A percentile compares a stretch with the other conserved stretches of the same genome.
Evolutionary conservation across 2,329 filamentous ascomycete genomes (phyloP).

Genomic region (Dothistroma pini): DNA sequence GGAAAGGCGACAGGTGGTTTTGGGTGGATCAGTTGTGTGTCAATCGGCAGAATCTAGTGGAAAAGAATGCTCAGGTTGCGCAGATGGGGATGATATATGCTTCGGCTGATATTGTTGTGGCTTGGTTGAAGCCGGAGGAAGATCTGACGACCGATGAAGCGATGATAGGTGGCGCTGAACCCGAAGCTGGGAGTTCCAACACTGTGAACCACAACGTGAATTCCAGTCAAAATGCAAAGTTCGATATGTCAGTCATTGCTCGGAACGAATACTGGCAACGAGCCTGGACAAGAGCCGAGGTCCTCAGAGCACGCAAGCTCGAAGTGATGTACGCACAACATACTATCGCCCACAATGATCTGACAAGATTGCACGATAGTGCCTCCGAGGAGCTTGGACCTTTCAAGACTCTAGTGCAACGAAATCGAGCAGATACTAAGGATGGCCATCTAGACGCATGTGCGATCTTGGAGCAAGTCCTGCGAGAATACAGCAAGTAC

Average conservation of each 20-base stretch:
- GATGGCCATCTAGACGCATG: neutral
- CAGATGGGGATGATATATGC: neutral
- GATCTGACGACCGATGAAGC: neutral
- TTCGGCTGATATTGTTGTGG: neutral
- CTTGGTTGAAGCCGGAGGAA: neutral
- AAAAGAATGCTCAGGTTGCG: neutral
- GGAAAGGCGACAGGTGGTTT: neutral
- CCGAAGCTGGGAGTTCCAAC: neutral
- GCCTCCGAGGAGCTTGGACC: neutral
- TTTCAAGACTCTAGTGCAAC: neutral
- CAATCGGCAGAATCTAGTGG: neutral
- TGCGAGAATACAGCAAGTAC: neutral
- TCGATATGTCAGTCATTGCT: neutral
- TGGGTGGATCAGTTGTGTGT: conserved; percentile 1
- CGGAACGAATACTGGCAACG: neutral
- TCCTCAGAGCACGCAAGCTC: neutral
- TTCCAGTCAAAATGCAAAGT: neutral
- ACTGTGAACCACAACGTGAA: neutral
- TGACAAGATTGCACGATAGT: neutral
- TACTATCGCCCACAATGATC: neutral
- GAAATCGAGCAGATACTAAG: neutral
- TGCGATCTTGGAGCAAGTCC: neutral
- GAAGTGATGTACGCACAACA: neutral
- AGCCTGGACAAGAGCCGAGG: neutral
- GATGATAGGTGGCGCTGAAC: neutral